A percentile compares a stretch with the other conserved stretches of the same genome.
These are phyloP conservation scores for Aspergillus panamensis DNA, from an alignment of 495 filamentous ascomycete genomes.

Conservation along the genomic window DNA sequence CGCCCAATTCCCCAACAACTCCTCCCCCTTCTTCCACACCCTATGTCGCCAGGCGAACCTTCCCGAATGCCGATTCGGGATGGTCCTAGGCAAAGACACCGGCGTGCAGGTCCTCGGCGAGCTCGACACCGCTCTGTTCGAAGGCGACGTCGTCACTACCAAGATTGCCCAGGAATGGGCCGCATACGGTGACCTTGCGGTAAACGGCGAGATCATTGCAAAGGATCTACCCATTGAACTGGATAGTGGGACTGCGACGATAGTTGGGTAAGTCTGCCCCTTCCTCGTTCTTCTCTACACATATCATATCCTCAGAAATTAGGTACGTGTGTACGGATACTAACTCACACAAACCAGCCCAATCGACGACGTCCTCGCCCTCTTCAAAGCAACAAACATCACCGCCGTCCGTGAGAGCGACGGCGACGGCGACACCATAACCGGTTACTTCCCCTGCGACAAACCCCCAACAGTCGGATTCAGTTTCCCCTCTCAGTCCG, in stretches of 20 bases:
- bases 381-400: conserved; percentile 9
- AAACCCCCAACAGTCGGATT: conserved; percentile 11
- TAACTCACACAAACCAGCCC: not conserved
- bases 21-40: conserved; percentile 15
- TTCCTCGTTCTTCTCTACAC: not conserved
- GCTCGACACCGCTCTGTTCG: conserved; percentile 13
- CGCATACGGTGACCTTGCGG: conserved; percentile 12
- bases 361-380: conserved; percentile 1
- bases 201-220: conserved; percentile 10
- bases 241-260: conserved; percentile 15
- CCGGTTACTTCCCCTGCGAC: conserved; percentile 17
- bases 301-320: no score
- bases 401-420: not conserved
- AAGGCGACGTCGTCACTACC: conserved; percentile 14
- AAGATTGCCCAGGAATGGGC: conserved; percentile 12
- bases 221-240: conserved; percentile 5
- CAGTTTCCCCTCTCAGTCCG: conserved; percentile 8
- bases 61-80: conserved; percentile 13
- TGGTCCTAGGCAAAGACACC: conserved; percentile 8
- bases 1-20: conserved; percentile 6
- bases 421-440: conserved; percentile 1
- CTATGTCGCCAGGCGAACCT: conserved; percentile 11
- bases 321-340: not conserved
- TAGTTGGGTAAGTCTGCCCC: conserved; percentile 10
- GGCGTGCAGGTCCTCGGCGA: conserved; percentile 13